These are phyloP conservation scores for Verticillium zaregamsianum DNA, from an alignment of 2,329 filamentous ascomycete genomes.

Conservation along the genomic window DNA sequence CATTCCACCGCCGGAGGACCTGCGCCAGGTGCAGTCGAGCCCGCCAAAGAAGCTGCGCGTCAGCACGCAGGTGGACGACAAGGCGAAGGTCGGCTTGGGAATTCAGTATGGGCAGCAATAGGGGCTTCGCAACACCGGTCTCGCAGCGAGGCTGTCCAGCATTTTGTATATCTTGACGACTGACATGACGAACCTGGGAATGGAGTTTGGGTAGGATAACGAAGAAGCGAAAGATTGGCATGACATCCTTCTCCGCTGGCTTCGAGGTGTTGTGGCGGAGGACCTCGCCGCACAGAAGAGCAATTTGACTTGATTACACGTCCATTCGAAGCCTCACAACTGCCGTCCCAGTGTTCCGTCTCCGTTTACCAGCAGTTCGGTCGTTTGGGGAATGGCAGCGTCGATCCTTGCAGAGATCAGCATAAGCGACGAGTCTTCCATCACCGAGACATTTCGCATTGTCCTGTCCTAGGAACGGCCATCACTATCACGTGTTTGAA, in stretches of 20 bases:
- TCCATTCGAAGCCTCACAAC: not conserved
- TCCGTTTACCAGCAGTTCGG: not conserved
- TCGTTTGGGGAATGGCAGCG: not conserved
- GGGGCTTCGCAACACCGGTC: not conserved
- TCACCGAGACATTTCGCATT: not conserved
- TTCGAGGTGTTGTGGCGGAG: not conserved
- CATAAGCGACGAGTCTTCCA: not conserved
- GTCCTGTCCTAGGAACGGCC: not conserved
- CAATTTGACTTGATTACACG: not conserved
- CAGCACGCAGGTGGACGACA: conserved; percentile 30
- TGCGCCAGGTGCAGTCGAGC: conserved; percentile 33
- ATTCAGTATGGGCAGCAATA: conserved; percentile 39
- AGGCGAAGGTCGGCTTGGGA: conserved; percentile 42
- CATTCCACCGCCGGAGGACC: conserved; percentile 21
- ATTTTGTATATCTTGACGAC: not conserved
- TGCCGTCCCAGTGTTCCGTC: not conserved
- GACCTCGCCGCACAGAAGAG: not conserved
- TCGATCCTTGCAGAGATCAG: not conserved
- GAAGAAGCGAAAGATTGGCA: not conserved
- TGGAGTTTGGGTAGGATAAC: not conserved
- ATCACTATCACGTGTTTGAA: not conserved
- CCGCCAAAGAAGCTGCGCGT: conserved; percentile 49
- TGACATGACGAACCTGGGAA: not conserved
- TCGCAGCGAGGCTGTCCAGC: not conserved
- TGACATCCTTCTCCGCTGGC: not conserved